Evolutionary conservation across 345 rosid genomes (phyloP).

Genomic region (Rhizophora mangle): DNA sequence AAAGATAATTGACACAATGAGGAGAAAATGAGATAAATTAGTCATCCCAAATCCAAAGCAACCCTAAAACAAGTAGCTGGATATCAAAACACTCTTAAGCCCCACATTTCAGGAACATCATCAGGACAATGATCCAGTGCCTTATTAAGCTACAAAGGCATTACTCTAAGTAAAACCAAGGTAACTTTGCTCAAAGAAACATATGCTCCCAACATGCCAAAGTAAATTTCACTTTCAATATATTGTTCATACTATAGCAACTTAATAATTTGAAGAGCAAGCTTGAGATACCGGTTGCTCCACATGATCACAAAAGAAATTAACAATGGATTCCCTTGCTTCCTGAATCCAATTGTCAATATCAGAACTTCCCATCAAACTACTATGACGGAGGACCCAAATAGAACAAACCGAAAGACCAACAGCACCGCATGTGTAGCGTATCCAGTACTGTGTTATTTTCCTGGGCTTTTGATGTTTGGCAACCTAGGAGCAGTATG

Average conservation of each 20-base stretch:
- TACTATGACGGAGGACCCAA: constrained; percentile 86
- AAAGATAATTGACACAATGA: too few species aligned
- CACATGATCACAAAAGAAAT: constrained; percentile 80
- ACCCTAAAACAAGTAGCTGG: too few species aligned
- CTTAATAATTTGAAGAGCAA: constrained; percentile 18
- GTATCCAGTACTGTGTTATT: constrained; percentile 68
- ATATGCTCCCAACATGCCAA: neutral
- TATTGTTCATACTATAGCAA: neutral
- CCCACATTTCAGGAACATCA: too few species aligned
- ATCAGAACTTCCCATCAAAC: constrained; percentile 88
- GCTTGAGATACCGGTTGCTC: constrained; percentile 75
- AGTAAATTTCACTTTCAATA: neutral
- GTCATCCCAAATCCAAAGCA: too few species aligned
- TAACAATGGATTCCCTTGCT: constrained; percentile 63
- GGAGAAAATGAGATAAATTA: too few species aligned
- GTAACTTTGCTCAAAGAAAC: neutral
- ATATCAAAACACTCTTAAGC: too few species aligned
- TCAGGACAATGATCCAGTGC: too few species aligned
- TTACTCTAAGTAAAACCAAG: too few species aligned
- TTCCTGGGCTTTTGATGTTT: constrained; percentile 74
- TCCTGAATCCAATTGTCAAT: constrained; percentile 85
- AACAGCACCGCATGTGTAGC: constrained; percentile 75
- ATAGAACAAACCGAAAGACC: constrained; percentile 69
- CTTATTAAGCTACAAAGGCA: too few species aligned
- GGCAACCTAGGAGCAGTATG: constrained; percentile 46